Evolutionary conservation across 768 basidiomycete genomes (phyloP), one percentile per base, ranked within the genome.

Genomic region (Rubroboletus satanas): DNA sequence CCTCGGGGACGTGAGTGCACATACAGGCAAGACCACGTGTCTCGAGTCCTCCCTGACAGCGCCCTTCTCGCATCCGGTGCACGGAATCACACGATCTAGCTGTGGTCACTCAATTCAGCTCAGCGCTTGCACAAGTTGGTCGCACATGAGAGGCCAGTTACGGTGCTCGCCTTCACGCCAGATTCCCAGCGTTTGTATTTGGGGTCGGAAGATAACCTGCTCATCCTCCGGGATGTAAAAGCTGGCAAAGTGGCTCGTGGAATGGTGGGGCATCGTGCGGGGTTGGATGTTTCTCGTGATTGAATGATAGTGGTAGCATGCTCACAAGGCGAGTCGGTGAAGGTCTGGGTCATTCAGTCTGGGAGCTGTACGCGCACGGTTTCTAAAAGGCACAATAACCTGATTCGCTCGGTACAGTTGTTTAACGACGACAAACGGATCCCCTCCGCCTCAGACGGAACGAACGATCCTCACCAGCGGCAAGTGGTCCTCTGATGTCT

Each of bases 291-390:
- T 35, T 66, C 65, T 21, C 35, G 18, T 17, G 55, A 64, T 46
- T 60, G 66, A 2, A 44, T 7, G 33, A 51, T 56, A 48, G 18
- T 66, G 7, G 48, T 51, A 15, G 55, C 66, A 4, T 57, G 57
- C n/a, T 66, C 62, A 8, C 5, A 52, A 10, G 65, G 66, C 44
- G 52, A 57, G 26, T 50, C 59, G 1, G 51, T 66, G 35, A 63
- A 62, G 21, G 28, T 66, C 15, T 66, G 65, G 65, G 54, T 58
- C 28, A 21, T 36, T 7, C 31, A 5, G 11, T 48, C 62, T 4
- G 63, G 63, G 17, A 41, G 15, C 5, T 55, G 54, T 37, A 37
- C 55, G 14, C 50, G 53, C 5, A 55, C 58, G 17, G 12, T 53
- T 15, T 43, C 55, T 7, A 56, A 55, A 38, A 54, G 59, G 18